Base-by-base conservation (phyloP, 345 rosid genomes). In the Citrus glauca region DNA sequence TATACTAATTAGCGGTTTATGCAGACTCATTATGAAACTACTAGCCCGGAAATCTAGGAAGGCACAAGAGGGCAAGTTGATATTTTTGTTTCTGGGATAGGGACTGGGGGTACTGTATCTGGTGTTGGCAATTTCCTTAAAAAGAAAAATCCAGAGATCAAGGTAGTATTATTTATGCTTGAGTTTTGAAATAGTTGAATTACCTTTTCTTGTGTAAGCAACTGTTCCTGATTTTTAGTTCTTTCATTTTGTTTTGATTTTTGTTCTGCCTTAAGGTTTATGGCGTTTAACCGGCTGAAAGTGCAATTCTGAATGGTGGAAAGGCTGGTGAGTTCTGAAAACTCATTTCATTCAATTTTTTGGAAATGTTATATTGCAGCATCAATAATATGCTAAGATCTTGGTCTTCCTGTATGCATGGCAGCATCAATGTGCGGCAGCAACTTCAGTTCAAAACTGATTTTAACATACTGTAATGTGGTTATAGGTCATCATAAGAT, bases 21-120 rank as follows among this genome's bases (percentile, higher is more conserved):
- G 81, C 30, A 92, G 98, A 85, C 88, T 28, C 98, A 91, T 78
- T 94, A 89, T 57, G 89, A 82, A 77, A 90, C 92, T 61, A 87
- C 90, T 14, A 90, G 92, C 28, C 93, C 92, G 14, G 93, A 91
- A 84, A 89, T 90, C 81, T 91, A 17, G 93, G 96, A 85, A 70
- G 76, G 93, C 17, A 45, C 50, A 45, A 45, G 76, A 35, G 86
- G 89, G 75, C 84, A 77, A 79, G 87, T 88, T 28, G 92, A 91
- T 82, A 86, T 81, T 22, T 32, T 89, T n/a, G 81, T 89, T 42
- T 71, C 91, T 2, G 92, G 84, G 17, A 69, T 89, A 27, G 89
- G 92, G 67, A 89, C 90, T 9, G 89, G 89, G 24, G 90, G 92
- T 19, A 89, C 88, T 0, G 76, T 89, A 65, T 83, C 79, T 22